Conservation (phyloP, 176 grass and related monocot species). For the Juncus effusus region DNA sequence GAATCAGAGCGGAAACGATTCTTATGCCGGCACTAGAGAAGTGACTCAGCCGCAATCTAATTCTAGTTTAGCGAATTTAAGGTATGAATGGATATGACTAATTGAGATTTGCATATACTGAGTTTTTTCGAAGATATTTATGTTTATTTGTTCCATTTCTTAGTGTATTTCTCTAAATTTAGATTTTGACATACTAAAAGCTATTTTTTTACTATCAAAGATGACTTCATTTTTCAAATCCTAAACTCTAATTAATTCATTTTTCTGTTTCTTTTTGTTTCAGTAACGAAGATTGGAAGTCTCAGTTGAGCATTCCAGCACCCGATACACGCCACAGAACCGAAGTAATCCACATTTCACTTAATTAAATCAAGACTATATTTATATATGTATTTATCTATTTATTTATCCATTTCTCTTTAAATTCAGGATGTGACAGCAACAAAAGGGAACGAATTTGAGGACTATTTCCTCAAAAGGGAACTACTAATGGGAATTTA, state of each 20-base stretch:
- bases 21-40: slow-evolving; percentile 30
- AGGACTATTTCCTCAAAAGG: slow-evolving; percentile 97
- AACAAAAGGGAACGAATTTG: slow-evolving; percentile 98
- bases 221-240: not conserved
- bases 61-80: slow-evolving; percentile 39
- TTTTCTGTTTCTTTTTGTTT: slow-evolving; percentile 30
- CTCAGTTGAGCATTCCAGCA: slow-evolving; percentile 72
- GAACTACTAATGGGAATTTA: slow-evolving; percentile 98
- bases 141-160: not conserved
- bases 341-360: slow-evolving; percentile 46
- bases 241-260: slow-evolving; percentile 4
- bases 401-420: not conserved
- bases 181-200: not conserved
- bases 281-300: slow-evolving; percentile 92
- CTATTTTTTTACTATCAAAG: not conserved
- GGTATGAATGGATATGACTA: slow-evolving; percentile 33
- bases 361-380: slow-evolving; percentile 4
- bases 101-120: slow-evolving; percentile 2
- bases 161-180: not conserved
- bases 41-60: slow-evolving; percentile 30
- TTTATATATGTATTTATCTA: slow-evolving; percentile 11
- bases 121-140: no score
- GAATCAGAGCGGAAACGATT: slow-evolving; percentile 33
- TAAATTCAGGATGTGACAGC: slow-evolving; percentile 81
- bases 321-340: slow-evolving; percentile 81